These are phyloP conservation scores for Aspergillaceae sp. DNA, from an alignment of 2,329 filamentous ascomycete species.

Conservation along the genomic window DNA sequence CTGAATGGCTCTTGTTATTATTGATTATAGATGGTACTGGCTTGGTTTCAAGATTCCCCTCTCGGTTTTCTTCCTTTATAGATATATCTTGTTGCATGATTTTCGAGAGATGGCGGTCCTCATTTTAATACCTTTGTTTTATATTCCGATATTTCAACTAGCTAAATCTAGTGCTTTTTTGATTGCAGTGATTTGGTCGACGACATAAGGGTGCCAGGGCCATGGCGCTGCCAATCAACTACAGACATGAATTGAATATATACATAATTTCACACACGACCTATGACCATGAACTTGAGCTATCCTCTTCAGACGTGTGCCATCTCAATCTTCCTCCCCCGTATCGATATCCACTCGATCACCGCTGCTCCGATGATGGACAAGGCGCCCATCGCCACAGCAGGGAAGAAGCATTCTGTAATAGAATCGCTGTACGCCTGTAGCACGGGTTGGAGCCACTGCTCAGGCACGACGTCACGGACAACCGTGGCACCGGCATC, in stretches of 20 bases:
- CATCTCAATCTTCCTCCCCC: slow-evolving; percentile 24
- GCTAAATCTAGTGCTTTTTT: no score
- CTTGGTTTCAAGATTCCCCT: neutral
- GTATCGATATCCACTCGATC: slow-evolving; percentile 36
- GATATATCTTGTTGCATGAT: no score
- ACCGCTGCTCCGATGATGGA: slow-evolving; percentile 25
- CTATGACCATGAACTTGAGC: neutral
- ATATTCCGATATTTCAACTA: no score
- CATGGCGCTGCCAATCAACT: neutral
- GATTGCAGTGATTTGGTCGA: neutral
- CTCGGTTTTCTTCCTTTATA: no score
- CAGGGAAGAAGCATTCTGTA: slow-evolving; percentile 31
- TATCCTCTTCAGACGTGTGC: neutral
- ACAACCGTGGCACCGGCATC: slow-evolving; percentile 31
- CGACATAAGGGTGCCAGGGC: no score
- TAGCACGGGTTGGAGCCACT: slow-evolving; percentile 21
- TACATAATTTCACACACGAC: neutral
- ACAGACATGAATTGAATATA: neutral
- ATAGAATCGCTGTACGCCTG: slow-evolving; percentile 31
- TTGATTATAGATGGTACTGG: neutral
- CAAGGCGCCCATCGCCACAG: slow-evolving; percentile 29
- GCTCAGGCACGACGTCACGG: slow-evolving; percentile 18
- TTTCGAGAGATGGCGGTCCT: no score
- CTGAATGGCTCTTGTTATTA: neutral
- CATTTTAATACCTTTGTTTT: no score